phyloP scores from a whole-genome alignment of 2,329 filamentous ascomycete species.

The Knufia fluminis region DNA sequence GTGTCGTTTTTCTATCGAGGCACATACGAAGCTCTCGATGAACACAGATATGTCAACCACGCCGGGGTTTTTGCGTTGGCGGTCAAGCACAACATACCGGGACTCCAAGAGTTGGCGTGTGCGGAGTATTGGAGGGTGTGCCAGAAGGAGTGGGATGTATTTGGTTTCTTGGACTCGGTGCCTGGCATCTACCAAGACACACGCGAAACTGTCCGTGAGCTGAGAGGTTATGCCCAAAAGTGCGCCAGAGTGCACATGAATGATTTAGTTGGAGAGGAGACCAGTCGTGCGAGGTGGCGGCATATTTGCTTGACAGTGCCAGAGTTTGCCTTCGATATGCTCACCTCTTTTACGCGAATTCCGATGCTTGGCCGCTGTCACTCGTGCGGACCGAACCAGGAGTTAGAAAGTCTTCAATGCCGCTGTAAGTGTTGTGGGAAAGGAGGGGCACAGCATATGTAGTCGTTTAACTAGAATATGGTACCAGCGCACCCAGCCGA shows the following conservation, averaged over 20 bases:
- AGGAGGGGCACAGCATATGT: not conserved
- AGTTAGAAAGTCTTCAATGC: conserved; percentile 3
- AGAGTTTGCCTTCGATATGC: conserved; percentile 6
- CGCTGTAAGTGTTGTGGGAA: conserved; percentile 5
- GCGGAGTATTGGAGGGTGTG: not conserved
- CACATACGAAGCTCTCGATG: conserved; percentile 1
- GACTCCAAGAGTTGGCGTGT: conserved; percentile 2
- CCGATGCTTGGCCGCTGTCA: conserved; percentile 1
- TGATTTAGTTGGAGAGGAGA: conserved; percentile 2
- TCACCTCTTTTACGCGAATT: conserved; percentile 6
- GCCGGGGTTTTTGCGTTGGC: conserved; percentile 2
- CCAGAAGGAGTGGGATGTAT: conserved; percentile 2
- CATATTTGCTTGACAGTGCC: not conserved
- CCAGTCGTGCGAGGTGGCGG: not conserved
- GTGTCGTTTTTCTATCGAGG: conserved; percentile 5
- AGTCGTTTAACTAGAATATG: not conserved
- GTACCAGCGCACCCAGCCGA: not conserved
- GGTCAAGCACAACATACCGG: conserved; percentile 2
- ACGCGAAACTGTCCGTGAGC: not conserved
- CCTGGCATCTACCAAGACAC: conserved; percentile 5
- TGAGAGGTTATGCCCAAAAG: not conserved
- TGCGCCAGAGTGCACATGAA: conserved; percentile 3
- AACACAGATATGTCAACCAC: conserved; percentile 2
- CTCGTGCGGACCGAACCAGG: conserved; percentile 3
- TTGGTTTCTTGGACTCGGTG: conserved; percentile 2